Conservation (phyloP, 805 yeast species). For the Cyberlindnera euphorbiae region DNA sequence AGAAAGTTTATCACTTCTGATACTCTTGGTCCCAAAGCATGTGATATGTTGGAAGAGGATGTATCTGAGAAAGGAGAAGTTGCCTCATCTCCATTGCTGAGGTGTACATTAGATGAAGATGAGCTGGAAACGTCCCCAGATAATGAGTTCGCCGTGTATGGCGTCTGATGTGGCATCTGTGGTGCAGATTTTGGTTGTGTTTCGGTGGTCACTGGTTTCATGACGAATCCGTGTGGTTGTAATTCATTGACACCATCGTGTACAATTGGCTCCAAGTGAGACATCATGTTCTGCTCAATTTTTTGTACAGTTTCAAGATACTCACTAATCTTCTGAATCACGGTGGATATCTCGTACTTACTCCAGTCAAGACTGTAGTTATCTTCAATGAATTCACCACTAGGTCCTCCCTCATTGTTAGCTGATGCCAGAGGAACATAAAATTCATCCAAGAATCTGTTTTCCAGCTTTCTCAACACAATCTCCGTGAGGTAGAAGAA, state of each 20-base stretch:
- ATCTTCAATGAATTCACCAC: slow-evolving; percentile 14
- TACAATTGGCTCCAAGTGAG: slow-evolving; percentile 13
- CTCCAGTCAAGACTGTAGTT: slow-evolving; percentile 19
- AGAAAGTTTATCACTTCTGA: slow-evolving; percentile 23
- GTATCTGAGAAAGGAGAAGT: slow-evolving; percentile 10
- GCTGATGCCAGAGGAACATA: slow-evolving; percentile 15
- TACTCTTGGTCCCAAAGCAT: slow-evolving; percentile 6
- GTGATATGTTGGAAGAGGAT: slow-evolving; percentile 10
- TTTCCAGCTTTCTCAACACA: slow-evolving; percentile 22
- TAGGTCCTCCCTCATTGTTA: slow-evolving; percentile 3
- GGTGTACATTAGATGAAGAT: too few species aligned
- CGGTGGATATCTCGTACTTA: slow-evolving; percentile 9
- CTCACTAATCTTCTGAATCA: slow-evolving; percentile 5
- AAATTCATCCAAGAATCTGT: slow-evolving; percentile 22
- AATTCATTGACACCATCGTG: slow-evolving; percentile 12
- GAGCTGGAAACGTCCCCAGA: too few species aligned
- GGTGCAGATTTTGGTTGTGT: neutral
- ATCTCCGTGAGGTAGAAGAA: slow-evolving; percentile 24
- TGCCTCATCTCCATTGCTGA: too few species aligned
- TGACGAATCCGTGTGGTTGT: slow-evolving; percentile 21
- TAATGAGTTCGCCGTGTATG: too few species aligned
- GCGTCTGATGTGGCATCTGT: too few species aligned
- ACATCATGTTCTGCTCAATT: slow-evolving; percentile 17
- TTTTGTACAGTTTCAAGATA: slow-evolving; percentile 18
- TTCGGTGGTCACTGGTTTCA: slow-evolving; percentile 9